phyloP scores from a whole-genome alignment of 331 rosid genomes.

The Telfairia occidentalis region DNA sequence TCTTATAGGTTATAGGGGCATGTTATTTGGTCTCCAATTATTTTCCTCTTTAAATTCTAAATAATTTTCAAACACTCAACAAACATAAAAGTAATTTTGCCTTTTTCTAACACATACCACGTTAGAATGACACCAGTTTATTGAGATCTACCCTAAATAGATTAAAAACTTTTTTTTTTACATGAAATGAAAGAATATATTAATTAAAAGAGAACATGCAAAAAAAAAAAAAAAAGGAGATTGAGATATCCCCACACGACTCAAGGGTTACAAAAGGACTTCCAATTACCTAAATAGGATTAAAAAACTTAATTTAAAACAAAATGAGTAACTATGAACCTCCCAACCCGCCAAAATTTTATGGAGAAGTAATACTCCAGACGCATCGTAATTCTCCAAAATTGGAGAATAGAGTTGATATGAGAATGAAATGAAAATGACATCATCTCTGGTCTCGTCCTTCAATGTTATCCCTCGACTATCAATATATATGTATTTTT shows the following conservation, averaged over 20 bases:
- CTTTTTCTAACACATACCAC: not conserved
- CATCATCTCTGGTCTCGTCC: not conserved
- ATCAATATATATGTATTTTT: too few species aligned
- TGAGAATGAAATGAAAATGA: not conserved
- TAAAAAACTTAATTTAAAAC: not conserved
- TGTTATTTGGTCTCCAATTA: not conserved
- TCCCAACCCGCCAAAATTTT: not conserved
- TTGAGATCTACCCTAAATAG: not conserved
- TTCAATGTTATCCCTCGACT: not conserved
- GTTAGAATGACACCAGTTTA: not conserved
- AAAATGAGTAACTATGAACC: not conserved
- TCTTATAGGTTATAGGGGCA: constrained; percentile 1
- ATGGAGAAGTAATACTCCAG: not conserved
- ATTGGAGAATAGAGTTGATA: not conserved
- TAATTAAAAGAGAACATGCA: too few species aligned
- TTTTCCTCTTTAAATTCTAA: not conserved
- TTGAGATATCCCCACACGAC: too few species aligned
- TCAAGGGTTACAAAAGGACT: too few species aligned
- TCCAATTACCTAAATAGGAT: not conserved
- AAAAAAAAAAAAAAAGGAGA: too few species aligned
- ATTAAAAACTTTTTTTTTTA: too few species aligned
- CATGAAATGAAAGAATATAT: too few species aligned
- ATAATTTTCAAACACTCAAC: not conserved
- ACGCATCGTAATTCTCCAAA: not conserved
- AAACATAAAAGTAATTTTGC: not conserved